Conservation (phyloP, 352 stramenopile species). For the Phytophthora palmivora region DNA sequence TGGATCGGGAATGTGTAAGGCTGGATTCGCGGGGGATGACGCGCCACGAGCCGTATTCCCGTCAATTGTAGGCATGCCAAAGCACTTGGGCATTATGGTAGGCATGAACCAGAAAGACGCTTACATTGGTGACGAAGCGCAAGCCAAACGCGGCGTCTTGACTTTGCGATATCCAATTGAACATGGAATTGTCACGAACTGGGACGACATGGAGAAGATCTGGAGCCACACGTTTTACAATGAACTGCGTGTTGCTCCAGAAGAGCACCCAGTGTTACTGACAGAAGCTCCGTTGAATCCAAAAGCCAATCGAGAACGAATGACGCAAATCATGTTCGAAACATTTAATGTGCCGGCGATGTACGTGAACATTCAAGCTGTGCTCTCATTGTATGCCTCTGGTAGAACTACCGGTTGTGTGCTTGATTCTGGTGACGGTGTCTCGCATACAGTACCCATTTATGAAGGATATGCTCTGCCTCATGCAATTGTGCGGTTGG, state of each 20-base stretch:
- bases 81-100: slow-evolving; percentile 97
- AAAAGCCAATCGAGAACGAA: slow-evolving; percentile 92
- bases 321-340: slow-evolving; percentile 98
- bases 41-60: slow-evolving; percentile 97
- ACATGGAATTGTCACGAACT: slow-evolving; percentile 99
- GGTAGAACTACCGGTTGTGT: slow-evolving; percentile 96
- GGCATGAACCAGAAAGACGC: slow-evolving; percentile 97
- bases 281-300: slow-evolving; percentile 96
- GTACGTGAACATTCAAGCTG: slow-evolving; percentile 95
- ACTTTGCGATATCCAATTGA: slow-evolving; percentile 98
- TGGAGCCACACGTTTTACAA: slow-evolving; percentile 99
- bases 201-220: slow-evolving; percentile 99
- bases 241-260: slow-evolving; percentile 93
- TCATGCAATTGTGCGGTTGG: slow-evolving; percentile 94
- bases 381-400: slow-evolving; percentile 95
- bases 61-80: slow-evolving; percentile 95
- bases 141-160: slow-evolving; percentile 94
- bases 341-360: slow-evolving; percentile 94
- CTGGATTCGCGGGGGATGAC: slow-evolving; percentile 97
- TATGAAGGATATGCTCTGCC: slow-evolving; percentile 96
- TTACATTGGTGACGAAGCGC: slow-evolving; percentile 94
- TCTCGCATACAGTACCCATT: slow-evolving; percentile 95
- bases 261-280: slow-evolving; percentile 97
- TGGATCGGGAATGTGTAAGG: slow-evolving; percentile 99
- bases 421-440: slow-evolving; percentile 93